Evolutionary conservation across 768 basidiomycete genomes (phyloP).

Genomic region (Pleurotus cornucopiae): DNA sequence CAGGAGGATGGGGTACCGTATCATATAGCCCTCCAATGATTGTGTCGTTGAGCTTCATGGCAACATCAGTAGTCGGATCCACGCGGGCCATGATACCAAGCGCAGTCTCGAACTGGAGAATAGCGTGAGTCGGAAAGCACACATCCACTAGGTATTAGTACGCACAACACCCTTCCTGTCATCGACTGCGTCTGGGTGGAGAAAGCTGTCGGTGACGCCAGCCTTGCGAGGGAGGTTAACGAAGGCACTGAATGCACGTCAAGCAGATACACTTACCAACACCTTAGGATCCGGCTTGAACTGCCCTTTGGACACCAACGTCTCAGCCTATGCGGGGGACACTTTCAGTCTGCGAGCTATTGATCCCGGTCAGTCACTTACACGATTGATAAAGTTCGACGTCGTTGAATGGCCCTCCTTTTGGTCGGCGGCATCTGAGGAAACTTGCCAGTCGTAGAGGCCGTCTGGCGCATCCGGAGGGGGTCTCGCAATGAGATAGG

Average conservation of each 20-base stretch:
- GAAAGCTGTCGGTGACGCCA: conserved; percentile 23
- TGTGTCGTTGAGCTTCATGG: conserved; percentile 19
- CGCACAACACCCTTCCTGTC: conserved; percentile 33
- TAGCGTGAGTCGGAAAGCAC: not conserved
- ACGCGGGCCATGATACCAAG: conserved; percentile 24
- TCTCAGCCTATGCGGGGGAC: conserved; percentile 12
- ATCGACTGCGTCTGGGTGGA: conserved; percentile 33
- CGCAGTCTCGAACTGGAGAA: conserved; percentile 21
- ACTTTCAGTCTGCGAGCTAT: not conserved
- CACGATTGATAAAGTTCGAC: conserved; percentile 25
- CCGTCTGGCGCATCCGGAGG: conserved; percentile 39
- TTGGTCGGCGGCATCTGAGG: conserved; percentile 20
- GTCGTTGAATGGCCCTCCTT: conserved; percentile 29
- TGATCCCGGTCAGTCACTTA: conserved; percentile 8
- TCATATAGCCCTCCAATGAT: conserved; percentile 44
- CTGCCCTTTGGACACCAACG: conserved; percentile 18
- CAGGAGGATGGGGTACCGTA: conserved; percentile 52
- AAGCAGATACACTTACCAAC: conserved; percentile 18
- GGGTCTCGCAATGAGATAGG: conserved; percentile 30
- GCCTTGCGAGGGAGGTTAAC: conserved; percentile 12
- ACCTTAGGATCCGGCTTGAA: conserved; percentile 17
- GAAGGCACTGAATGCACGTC: not conserved
- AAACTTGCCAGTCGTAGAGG: conserved; percentile 39
- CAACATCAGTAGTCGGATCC: conserved; percentile 13
- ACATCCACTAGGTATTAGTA: not conserved